Evolutionary conservation across 352 stramenopile genomes (phyloP), one percentile per base, ranked within the genome.

Genomic region (Blastocystis sp.): DNA sequence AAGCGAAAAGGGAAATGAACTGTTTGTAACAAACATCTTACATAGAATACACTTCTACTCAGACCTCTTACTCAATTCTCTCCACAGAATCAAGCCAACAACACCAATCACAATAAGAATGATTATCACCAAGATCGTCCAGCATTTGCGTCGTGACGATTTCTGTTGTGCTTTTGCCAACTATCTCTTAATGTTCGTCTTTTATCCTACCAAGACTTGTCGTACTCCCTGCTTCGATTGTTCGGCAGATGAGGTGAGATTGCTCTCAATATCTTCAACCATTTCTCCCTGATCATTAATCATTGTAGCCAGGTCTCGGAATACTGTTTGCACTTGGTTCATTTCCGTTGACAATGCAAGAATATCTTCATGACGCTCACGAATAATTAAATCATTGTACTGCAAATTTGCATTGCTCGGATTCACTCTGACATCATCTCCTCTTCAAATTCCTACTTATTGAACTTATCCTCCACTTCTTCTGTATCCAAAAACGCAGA

Each of bases 321-420:
- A 87, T 9, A 57, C 77, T 4, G 65, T 87, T 24, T 87, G 59
- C 52, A 87, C 77, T 42, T 87, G 59, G 19, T 87, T 74, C 65
- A 87, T 78, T 37, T 87, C 77, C 42, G 59, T 77, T 16, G 77
- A 78, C 24, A 87, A 51, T 11, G 59, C 43, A 14, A 78, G 51
- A 42, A 87, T 87, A 27, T 87, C 77, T 46, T 87, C 77, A 29
- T 87, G 77, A 27, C 77, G 59, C 56, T 87, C 77, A 46, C 77
- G 77, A 37, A 87, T 87, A 9, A 87, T 46, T 32, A 87, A 19
- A 27, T 87, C 77, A 42, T 87, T 87, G 52, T 87, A 87, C 52
- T 87, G 77, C 1, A 87, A 46, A 43, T 87, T 87, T 16, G 77
- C 77, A 49, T 87, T 78, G 16, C 65, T 63, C 14, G 59, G 42